Evolutionary conservation across 331 rosid genomes (phyloP), one percentile per base, ranked within the genome.

Genomic region (Prunus yedoensis): DNA sequence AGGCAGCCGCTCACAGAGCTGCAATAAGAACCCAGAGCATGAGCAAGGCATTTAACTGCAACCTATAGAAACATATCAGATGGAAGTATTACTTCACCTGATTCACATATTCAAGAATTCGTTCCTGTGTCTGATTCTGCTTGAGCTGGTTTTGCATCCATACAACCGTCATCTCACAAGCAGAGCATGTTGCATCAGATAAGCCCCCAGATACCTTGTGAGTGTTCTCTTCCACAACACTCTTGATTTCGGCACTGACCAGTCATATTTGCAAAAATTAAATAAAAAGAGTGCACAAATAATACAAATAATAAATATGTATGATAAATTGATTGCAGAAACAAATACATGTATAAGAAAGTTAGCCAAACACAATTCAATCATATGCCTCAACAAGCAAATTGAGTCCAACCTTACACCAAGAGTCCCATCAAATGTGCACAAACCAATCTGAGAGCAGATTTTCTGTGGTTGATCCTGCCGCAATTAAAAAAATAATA

Each of bases 141-240:
- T 63, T 78, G 25, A 89, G 84, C 80, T 87, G 91, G 79, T 83
- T 89, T 80, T 87, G 91, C 83, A 88, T 84, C 91, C 94, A 89
- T 45, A 87, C 87, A 60, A 89, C 94, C 1, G 90, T 77, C 94
- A 89, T 83, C 85, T 89, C 94, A 78, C 90, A 89, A 15, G 85
- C 58, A 5, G 84, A 69, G 75, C 94, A 89, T 75, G 80, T 52
- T n/a, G 78, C 83, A 70, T 83, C 84, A 32, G 10, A 77, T 61
- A 69, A 23, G 49, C 66, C 85, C 71, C 70, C 75, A 43, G 83
- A 68, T 15, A 74, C 76, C 70, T 80, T 73, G 23, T 51, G 80
- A 35, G 79, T 71, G 20, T 66, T 66, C 75, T 79, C 85, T 21
- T 82, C 81, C 70, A 87, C 83, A 76, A 89, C 87, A 54, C 87